A percentile compares a stretch with the other conserved stretches of the same genome.
These are phyloP conservation scores for Scytalidium sp. DNA, from an alignment of 2,329 filamentous ascomycete species.

Conservation along the genomic window DNA sequence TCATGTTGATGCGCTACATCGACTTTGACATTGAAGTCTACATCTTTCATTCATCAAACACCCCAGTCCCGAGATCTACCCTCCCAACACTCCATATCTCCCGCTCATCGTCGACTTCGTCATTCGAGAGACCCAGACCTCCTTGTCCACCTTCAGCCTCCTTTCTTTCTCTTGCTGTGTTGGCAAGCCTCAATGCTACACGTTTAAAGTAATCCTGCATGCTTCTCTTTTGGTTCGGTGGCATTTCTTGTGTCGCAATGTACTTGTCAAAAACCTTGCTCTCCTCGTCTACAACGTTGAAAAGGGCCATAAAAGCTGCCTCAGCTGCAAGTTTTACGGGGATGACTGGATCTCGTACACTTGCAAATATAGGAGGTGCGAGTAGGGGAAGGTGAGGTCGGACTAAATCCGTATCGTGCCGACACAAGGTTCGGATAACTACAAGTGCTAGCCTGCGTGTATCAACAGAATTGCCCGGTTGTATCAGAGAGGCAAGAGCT, in stretches of 20 bases:
- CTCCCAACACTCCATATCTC: slow-evolving; percentile 96
- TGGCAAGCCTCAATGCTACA: slow-evolving; percentile 79
- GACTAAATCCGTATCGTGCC: slow-evolving; percentile 75
- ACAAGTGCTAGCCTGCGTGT: slow-evolving; percentile 84
- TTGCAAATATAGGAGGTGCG: slow-evolving; percentile 81
- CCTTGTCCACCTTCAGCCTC: slow-evolving; percentile 90
- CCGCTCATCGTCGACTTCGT: slow-evolving; percentile 90
- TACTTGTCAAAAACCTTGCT: slow-evolving; percentile 87
- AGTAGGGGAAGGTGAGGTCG: slow-evolving; percentile 78
- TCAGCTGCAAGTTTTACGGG: slow-evolving; percentile 95
- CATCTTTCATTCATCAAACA: slow-evolving; percentile 25
- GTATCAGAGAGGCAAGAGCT: slow-evolving; percentile 69
- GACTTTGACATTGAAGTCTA: neutral
- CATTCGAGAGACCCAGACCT: slow-evolving; percentile 79
- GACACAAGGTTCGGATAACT: slow-evolving; percentile 79
- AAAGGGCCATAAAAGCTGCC: slow-evolving; percentile 87
- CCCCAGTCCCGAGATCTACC: slow-evolving; percentile 69
- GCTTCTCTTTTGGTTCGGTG: slow-evolving; percentile 73
- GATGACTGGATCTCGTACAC: slow-evolving; percentile 87
- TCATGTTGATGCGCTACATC: no score
- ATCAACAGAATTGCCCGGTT: slow-evolving; percentile 75
- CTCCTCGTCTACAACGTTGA: slow-evolving; percentile 87
- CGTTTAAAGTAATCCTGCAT: slow-evolving; percentile 98
- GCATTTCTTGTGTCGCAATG: slow-evolving; percentile 67
- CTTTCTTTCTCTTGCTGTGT: slow-evolving; percentile 81